These are phyloP conservation scores for Pythium diclinum DNA, from an alignment of 352 stramenopile species.

Conservation along the genomic window DNA sequence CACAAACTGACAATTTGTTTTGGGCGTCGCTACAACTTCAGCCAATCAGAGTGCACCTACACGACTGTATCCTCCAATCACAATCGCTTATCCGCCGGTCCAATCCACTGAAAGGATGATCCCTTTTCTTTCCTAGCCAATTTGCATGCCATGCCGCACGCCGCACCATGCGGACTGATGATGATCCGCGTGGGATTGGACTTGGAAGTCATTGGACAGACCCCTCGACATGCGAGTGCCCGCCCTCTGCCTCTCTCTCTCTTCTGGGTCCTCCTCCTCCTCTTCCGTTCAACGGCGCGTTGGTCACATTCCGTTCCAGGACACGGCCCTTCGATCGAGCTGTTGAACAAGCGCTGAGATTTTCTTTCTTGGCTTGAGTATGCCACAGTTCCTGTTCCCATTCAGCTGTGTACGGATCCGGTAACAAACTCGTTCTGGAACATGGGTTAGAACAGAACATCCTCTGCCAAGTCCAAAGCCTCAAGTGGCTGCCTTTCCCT, in stretches of 20 bases:
- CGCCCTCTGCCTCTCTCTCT: not conserved
- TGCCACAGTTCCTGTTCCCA: not conserved
- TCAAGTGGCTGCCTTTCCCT: conserved; percentile 9
- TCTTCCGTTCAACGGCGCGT: too few relatives aligned
- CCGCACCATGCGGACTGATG: not conserved
- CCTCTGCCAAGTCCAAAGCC: not conserved
- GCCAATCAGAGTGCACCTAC: conserved; percentile 12
- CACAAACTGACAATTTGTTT: conserved; percentile 11
- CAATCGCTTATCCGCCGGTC: conserved; percentile 7
- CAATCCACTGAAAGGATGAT: not conserved
- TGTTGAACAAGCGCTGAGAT: not conserved
- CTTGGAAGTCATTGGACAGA: not conserved
- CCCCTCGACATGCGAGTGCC: too few relatives aligned
- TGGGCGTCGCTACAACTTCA: conserved; percentile 10
- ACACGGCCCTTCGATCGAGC: not conserved
- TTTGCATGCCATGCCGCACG: not conserved
- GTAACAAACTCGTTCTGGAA: too few relatives aligned
- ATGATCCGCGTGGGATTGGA: not conserved
- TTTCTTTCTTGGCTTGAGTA: not conserved
- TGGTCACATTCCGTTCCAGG: not conserved
- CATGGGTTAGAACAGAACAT: too few relatives aligned
- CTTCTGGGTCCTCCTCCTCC: not conserved
- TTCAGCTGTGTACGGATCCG: too few relatives aligned
- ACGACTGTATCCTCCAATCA: conserved; percentile 11
- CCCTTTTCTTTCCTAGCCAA: not conserved